phyloP scores from a whole-genome alignment of 148 eudicot species.

The Rhododendron ferrugineum region DNA sequence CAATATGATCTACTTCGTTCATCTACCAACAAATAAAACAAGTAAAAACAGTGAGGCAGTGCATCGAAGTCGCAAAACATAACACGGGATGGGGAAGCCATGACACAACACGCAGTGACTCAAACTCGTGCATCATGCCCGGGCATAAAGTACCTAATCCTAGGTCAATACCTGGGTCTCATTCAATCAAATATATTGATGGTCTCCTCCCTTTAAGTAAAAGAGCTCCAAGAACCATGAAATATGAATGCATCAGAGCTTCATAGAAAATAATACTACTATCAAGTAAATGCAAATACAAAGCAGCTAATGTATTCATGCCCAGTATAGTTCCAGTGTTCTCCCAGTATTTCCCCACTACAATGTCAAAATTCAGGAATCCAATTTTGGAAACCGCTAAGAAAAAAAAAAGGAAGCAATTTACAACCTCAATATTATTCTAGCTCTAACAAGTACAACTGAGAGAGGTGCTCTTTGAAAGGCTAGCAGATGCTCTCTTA shows the following conservation, averaged over 20 bases:
- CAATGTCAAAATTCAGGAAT: neutral
- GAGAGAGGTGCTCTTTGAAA: neutral
- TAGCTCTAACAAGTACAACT: neutral
- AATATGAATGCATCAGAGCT: neutral
- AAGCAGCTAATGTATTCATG: neutral
- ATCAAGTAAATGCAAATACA: neutral
- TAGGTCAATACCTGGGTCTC: neutral
- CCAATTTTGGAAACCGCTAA: neutral
- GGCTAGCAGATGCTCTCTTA: conserved; percentile 8
- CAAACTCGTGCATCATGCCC: neutral
- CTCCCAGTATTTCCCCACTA: neutral
- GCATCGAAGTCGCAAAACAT: neutral
- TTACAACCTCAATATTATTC: neutral
- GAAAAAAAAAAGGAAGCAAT: neutral
- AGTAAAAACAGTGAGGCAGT: neutral
- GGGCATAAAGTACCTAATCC: neutral
- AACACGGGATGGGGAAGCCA: neutral
- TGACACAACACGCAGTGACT: neutral
- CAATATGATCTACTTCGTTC: neutral
- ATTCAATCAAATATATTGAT: neutral
- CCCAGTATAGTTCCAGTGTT: neutral
- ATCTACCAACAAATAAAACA: neutral
- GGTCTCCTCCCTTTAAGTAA: neutral
- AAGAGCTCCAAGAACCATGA: neutral
- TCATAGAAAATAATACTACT: neutral